Conservation (phyloP, 1,284 basidiomycete species). For the Ceratobasidium sp. region DNA sequence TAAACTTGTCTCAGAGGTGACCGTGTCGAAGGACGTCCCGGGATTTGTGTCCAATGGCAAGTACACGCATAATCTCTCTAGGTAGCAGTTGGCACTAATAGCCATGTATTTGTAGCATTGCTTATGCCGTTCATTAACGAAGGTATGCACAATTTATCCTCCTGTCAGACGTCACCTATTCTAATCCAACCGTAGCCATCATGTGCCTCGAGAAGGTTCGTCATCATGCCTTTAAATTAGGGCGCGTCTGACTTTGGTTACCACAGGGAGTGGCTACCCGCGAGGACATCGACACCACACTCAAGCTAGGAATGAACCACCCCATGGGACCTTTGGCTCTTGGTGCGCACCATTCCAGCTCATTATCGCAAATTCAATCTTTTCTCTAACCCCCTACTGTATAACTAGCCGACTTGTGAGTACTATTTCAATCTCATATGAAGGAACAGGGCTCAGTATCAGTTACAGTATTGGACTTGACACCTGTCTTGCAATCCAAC, state of each 20-base stretch:
- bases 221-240: slow-evolving; percentile 1
- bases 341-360: slow-evolving; percentile 57
- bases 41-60: slow-evolving; percentile 84
- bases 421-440: slow-evolving; percentile 39
- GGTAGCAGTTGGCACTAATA: not conserved
- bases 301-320: slow-evolving; percentile 94
- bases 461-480: slow-evolving; percentile 86
- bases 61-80: not conserved
- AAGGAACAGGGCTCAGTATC: slow-evolving; percentile 27
- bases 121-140: slow-evolving; percentile 94
- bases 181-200: slow-evolving; percentile 86
- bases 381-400: not conserved
- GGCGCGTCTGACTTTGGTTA: slow-evolving; percentile 21
- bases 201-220: slow-evolving; percentile 87
- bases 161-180: slow-evolving; percentile 29
- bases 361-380: not conserved
- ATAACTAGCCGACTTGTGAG: slow-evolving; percentile 78
- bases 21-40: slow-evolving; percentile 87
- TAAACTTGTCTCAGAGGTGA: slow-evolving; percentile 71
- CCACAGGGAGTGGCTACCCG: slow-evolving; percentile 83
- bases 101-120: slow-evolving; percentile 56
- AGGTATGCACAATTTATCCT: slow-evolving; percentile 51
- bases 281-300: slow-evolving; percentile 95
- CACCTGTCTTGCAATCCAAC: slow-evolving; percentile 89
- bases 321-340: slow-evolving; percentile 93